Percentiles rank a stretch among this genome's conserved stretches.
phyloP scores from a whole-genome alignment of 495 filamentous ascomycete genomes.

The Platismatia glauca region DNA sequence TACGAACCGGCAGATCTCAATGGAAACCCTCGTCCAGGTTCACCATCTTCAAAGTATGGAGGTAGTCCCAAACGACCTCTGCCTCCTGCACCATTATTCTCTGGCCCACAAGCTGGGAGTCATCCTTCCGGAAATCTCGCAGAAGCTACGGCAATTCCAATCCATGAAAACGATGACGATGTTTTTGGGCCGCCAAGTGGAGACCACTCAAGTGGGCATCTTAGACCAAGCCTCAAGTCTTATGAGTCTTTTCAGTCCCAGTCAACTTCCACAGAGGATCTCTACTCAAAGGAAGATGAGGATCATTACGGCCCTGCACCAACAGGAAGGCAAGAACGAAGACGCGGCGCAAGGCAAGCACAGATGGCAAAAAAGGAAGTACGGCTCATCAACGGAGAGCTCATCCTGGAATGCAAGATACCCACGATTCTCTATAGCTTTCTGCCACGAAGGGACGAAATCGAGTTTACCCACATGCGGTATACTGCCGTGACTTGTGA shows the following conservation, averaged over 20 bases:
- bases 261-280: conserved; percentile 55
- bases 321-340: conserved; percentile 70
- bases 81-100: conserved; percentile 85
- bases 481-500: conserved; percentile 99
- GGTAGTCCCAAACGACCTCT: conserved; percentile 78
- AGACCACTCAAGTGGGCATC: conserved; percentile 26
- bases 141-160: conserved; percentile 42
- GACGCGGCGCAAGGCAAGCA: conserved; percentile 70
- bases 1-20: conserved; percentile 87
- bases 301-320: conserved; percentile 82
- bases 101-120: conserved; percentile 36
- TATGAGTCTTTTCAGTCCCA: conserved; percentile 58
- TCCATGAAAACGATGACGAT: conserved; percentile 55
- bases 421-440: conserved; percentile 96
- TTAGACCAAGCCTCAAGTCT: conserved; percentile 41
- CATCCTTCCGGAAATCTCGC: conserved; percentile 38
- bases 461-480: conserved; percentile 99
- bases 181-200: conserved; percentile 50
- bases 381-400: conserved; percentile 88
- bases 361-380: conserved; percentile 94
- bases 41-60: conserved; percentile 77
- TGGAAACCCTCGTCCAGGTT: conserved; percentile 82
- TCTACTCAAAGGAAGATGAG: conserved; percentile 32
- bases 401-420: conserved; percentile 98
- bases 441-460: conserved; percentile 79